Evolutionary conservation across 306 rosid species (phyloP), one percentile per base, ranked within the genome.

Genomic region (Quercus gilva): DNA sequence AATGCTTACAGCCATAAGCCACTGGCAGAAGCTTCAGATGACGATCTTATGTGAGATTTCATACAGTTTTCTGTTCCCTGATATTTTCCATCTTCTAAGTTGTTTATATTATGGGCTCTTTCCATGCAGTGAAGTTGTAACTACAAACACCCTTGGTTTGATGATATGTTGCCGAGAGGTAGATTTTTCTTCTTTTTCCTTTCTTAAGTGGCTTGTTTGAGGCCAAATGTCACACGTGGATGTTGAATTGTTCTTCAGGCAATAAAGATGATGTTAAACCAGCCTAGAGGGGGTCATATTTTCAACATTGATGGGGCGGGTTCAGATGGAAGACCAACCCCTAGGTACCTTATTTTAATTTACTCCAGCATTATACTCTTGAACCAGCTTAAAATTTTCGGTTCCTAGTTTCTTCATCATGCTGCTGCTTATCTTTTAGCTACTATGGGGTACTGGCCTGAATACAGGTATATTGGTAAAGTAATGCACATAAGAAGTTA

Each of bases 111-210:
- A 60, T 86, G n/a, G 58, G 75, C 72, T 57, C 71, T 55, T 76
- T 81, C 31, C 33, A 64, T 91, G 91, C 94, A 92, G 99, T 72
- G 99, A 94, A 86, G 95, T 94, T 63, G 99, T 92, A 78, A 85
- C 95, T 53, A 94, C 99, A 81, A 94, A 94, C 77, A 79, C 99
- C 45, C 97, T 94, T 78, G 97, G 99, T 80, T 85, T 94, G 89
- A 94, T 94, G 97, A 87, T 94, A 81, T 94, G 99, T 85, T 94
- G 97, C 78, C 94, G 97, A 83, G 99, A 92, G 97, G 99, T 94
- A 86, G 82, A 78, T 25, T 79, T 74, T 82, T 26, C 29, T 35
- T 67, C 9, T 18, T n/a, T 75, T 69, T 81, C 75, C 76, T 33
- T 75, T 72, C 45, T 78, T 56, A 80, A 74, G 70, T 55, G 53